These are phyloP conservation scores for Lasiosphaeris hirsuta DNA, from an alignment of 495 filamentous ascomycete species.

Conservation along the genomic window DNA sequence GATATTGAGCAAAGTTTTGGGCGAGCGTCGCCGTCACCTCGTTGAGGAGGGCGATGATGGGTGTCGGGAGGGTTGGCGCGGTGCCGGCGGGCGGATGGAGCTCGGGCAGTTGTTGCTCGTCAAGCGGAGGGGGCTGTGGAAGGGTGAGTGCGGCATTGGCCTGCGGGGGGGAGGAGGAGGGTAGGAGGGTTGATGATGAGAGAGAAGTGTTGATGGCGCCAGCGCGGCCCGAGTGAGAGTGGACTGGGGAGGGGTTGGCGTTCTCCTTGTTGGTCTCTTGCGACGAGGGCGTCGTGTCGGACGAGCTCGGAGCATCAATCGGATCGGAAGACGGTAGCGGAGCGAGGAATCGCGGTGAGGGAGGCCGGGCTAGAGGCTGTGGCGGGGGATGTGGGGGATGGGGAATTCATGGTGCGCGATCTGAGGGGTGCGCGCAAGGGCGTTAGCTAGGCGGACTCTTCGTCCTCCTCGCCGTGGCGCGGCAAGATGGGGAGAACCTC, in stretches of 20 bases:
- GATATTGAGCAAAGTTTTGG: constrained; percentile 64
- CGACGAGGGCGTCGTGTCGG: constrained; percentile 30
- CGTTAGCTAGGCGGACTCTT: background rate
- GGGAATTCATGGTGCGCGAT: constrained; percentile 43
- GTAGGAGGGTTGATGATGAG: constrained; percentile 14
- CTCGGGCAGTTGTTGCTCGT: constrained; percentile 13
- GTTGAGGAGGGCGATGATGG: constrained; percentile 58
- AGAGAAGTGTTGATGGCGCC: constrained; percentile 16
- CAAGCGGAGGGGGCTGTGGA: background rate
- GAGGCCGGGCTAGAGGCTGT: constrained; percentile 30
- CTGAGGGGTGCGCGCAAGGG: constrained; percentile 16
- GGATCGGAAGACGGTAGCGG: constrained; percentile 48
- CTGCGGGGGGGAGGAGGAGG: background rate
- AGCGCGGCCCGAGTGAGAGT: constrained; percentile 9
- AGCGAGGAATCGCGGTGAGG: constrained; percentile 42
- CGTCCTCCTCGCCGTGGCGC: background rate
- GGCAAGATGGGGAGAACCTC: background rate
- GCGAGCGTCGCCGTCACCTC: constrained; percentile 67
- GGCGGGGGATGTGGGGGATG: constrained; percentile 39
- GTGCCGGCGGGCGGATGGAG: constrained; percentile 14
- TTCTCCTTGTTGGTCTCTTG: constrained; percentile 51
- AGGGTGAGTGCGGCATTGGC: constrained; percentile 5
- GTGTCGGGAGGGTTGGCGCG: constrained; percentile 54
- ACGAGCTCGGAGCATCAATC: constrained; percentile 44
- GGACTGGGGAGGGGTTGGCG: constrained; percentile 24